Percentiles rank a stretch among this genome's conserved stretches.
phyloP scores from a whole-genome alignment of 2,329 filamentous ascomycete species.

The Trichoderma sp. region DNA sequence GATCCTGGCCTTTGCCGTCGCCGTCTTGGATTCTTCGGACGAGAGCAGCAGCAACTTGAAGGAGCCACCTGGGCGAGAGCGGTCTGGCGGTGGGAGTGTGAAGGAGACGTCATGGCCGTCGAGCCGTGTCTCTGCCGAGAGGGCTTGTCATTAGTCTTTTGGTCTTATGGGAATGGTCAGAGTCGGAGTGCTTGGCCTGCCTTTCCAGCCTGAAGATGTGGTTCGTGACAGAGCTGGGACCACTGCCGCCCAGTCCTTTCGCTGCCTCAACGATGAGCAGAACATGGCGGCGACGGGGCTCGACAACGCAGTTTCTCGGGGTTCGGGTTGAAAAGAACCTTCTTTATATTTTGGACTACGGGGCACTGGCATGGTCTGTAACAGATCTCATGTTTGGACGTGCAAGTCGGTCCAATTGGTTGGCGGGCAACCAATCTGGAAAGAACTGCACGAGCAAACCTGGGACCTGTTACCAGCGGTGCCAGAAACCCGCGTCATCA shows the following conservation, averaged over 20 bases:
- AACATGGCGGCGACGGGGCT: slow-evolving; percentile 36
- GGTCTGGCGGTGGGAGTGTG: slow-evolving; percentile 33
- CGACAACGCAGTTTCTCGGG: not conserved
- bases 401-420: no score
- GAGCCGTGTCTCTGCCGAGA: slow-evolving; percentile 45
- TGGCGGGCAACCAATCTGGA: no score
- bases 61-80: not conserved
- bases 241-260: slow-evolving; percentile 42
- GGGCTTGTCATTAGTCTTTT: slow-evolving; percentile 16
- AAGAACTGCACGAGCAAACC: no score
- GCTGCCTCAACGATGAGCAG: slow-evolving; percentile 45
- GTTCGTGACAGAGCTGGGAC: slow-evolving; percentile 36
- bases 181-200: slow-evolving; percentile 29
- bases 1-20: slow-evolving; percentile 40
- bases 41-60: slow-evolving; percentile 49
- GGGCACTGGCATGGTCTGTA: not conserved
- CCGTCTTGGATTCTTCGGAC: slow-evolving; percentile 41
- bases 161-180: not conserved
- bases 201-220: slow-evolving; percentile 34
- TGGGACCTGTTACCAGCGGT: no score
- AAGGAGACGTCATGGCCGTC: slow-evolving; percentile 52
- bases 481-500: no score
- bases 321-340: not conserved
- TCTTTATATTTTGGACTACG: not conserved
- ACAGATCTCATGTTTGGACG: no score